Base-by-base conservation (phyloP, 305 asterid genomes). In the Fraxinus baroniana region DNA sequence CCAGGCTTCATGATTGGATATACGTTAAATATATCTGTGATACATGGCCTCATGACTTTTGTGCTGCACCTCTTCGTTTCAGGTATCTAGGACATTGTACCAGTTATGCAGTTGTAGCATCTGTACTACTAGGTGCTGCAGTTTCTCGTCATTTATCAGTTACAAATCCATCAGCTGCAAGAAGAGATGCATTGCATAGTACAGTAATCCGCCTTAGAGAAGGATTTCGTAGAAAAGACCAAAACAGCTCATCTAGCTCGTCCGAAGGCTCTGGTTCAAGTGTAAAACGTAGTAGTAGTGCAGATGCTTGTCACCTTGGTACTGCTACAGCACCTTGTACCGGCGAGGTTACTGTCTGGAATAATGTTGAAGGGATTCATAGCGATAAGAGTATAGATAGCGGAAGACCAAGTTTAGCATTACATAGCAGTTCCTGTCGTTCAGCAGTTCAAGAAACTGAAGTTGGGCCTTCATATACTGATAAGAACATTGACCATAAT, bases 181-280 rank as follows among this genome's bases (percentile, higher is more conserved):
- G 99, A 90, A 90, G 99, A 87, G 99, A 97, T 81, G 99, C 99
- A 68, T 84, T 97, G 87, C 95, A 94, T 90, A 92, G 98, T 81
- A 97, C 99, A n/a, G 99, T 94, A 70, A 91, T 94, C 84, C 99
- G 98, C 81, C 94, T 97, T 37, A 87, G 99, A 87, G 98, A 95
- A 87, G 97, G 98, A 82, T 97, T 97, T 82, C 97, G 97, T 20
- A 95, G 87, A 85, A 97, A 94, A 80, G 98, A 94, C 79, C 97
- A 90, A 80, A 93, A 90, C 88, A 89, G 96, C 86, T 94, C 98
- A 74, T 94, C 97, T 79, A 94, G 97, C 93, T 94, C 98, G 66
- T 97, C 99, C 66, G 99, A 94, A 84, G 99, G 97, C 78, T 93
- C 97, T 88, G 98, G 99, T 71, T 96, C 99, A 72, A 96, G 99